These are phyloP conservation scores for Rhytidiadelphus loreus DNA, from an alignment of 225 moss, liverwort and hornwort species.

Conservation along the genomic window DNA sequence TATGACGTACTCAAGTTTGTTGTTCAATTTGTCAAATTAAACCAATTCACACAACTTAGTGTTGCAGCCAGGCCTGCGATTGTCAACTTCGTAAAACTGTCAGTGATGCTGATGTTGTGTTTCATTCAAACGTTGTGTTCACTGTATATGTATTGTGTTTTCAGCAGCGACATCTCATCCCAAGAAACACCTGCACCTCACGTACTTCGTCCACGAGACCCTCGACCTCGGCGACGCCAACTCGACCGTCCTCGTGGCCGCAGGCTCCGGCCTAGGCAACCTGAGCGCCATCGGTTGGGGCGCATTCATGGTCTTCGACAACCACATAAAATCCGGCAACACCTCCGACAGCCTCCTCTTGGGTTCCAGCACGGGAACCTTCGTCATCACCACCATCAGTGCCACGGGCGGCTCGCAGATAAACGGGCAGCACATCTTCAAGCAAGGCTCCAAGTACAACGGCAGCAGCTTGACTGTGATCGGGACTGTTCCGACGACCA, in stretches of 20 bases:
- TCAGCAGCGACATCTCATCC: not conserved
- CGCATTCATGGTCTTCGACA: not conserved
- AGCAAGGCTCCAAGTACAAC: not conserved
- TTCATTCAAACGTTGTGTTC: not conserved
- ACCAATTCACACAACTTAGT: not conserved
- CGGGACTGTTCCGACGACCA: not conserved
- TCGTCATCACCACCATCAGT: not conserved
- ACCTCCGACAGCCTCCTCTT: not conserved
- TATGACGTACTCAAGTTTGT: not conserved
- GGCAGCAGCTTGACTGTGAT: not conserved
- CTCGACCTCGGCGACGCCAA: not conserved
- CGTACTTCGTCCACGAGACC: slow-evolving; percentile 1
- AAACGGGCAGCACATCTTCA: not conserved
- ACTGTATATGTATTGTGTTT: not conserved
- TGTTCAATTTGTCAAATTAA: not conserved
- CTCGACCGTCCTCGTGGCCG: not conserved
- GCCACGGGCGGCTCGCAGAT: not conserved
- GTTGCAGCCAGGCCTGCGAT: not conserved
- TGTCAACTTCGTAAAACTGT: not conserved
- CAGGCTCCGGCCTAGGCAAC: not conserved
- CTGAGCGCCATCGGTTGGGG: not conserved
- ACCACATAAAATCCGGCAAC: not conserved
- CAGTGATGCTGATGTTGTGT: not conserved
- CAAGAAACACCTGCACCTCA: not conserved
- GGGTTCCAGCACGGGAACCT: not conserved